Percentiles rank a stretch among this genome's conserved stretches.
These are phyloP conservation scores for Larix kaempferi DNA, from an alignment of 75 land plant genomes.

Conservation along the genomic window DNA sequence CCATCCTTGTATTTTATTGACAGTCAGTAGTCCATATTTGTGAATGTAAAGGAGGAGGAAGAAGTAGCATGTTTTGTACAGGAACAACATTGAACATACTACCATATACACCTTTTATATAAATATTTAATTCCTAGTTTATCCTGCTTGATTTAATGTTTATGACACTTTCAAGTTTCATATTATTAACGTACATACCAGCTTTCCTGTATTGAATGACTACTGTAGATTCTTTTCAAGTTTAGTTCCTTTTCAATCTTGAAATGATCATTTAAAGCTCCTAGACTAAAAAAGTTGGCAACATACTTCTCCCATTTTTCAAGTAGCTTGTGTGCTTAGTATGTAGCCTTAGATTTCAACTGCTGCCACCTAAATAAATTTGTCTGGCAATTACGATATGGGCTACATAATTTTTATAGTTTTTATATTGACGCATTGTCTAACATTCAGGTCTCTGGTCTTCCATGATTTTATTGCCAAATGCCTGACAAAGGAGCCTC, in stretches of 20 bases:
- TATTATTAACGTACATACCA: background rate
- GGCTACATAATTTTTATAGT: background rate
- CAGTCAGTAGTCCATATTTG: background rate
- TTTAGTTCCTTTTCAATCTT: background rate
- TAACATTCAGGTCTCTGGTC: slow-evolving; percentile 66
- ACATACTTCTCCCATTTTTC: background rate
- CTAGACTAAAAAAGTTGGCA: background rate
- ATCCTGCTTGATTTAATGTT: background rate
- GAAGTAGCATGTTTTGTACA: background rate
- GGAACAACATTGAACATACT: background rate
- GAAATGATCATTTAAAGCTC: background rate
- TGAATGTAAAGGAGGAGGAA: background rate
- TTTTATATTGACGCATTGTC: background rate
- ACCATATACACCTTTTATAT: background rate
- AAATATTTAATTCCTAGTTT: background rate
- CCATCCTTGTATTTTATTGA: background rate
- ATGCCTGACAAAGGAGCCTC: slow-evolving; percentile 96
- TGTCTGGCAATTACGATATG: background rate
- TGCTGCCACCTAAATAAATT: background rate
- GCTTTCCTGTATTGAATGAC: background rate
- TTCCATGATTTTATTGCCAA: slow-evolving; percentile 97
- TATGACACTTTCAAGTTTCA: background rate
- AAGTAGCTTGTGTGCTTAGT: background rate
- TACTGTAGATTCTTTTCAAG: background rate
- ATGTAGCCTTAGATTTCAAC: background rate